Evolutionary conservation across 768 basidiomycete genomes (phyloP).

Genomic region (Saitozyma podzolica): DNA sequence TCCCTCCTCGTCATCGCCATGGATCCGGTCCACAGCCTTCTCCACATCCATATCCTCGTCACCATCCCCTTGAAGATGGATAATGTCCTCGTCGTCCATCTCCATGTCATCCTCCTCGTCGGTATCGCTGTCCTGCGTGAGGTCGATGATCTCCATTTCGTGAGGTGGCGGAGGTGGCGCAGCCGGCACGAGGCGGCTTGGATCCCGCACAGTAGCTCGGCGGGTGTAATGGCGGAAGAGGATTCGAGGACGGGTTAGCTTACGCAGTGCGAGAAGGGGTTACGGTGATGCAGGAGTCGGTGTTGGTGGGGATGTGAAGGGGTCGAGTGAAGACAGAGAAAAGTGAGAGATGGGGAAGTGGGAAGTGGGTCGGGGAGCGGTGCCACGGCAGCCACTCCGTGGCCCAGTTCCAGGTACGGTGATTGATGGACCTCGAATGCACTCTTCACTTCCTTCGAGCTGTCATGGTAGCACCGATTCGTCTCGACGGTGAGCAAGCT

Average conservation of each 20-base stretch:
- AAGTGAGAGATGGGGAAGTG: no score
- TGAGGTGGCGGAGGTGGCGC: neutral
- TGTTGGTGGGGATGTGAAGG: neutral
- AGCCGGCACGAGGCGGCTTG: neutral
- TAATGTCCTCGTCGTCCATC: neutral
- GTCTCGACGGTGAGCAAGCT: no score
- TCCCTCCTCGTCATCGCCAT: neutral
- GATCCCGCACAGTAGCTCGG: neutral
- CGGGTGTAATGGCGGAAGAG: no score
- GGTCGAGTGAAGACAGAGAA: no score
- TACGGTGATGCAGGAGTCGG: neutral
- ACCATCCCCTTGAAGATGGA: neutral
- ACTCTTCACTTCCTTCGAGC: no score
- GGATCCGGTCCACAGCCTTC: neutral
- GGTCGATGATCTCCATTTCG: neutral
- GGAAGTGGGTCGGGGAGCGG: no score
- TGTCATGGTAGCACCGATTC: no score
- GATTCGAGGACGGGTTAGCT: neutral
- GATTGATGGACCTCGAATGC: no score
- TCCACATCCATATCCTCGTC: neutral
- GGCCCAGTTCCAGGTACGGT: no score
- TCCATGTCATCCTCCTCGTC: neutral
- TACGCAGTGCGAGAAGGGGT: neutral
- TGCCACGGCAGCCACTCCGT: no score
- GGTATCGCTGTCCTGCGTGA: neutral